A percentile compares a stretch with the other conserved stretches of the same genome.
Conservation (phyloP, 148 eudicot species). For the Persicaria tinctoria region DNA sequence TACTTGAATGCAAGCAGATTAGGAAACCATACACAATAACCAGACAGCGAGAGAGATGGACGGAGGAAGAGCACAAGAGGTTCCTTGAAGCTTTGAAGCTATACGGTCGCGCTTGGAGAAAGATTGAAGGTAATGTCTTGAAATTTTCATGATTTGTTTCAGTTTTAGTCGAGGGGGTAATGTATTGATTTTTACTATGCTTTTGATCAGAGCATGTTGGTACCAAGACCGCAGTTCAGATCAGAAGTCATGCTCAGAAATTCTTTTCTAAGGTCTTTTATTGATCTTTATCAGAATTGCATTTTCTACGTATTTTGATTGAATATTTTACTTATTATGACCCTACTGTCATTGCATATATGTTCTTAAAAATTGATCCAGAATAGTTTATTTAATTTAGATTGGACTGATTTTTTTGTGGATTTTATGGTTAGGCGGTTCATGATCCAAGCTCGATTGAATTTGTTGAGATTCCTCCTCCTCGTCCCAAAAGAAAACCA, state of each 20-base stretch:
- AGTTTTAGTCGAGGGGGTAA: neutral
- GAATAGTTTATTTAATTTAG: neutral
- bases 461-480: conserved; percentile 82
- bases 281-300: neutral
- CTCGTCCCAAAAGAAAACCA: conserved; percentile 90
- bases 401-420: conserved; percentile 10
- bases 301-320: neutral
- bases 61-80: conserved; percentile 86
- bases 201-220: conserved; percentile 74
- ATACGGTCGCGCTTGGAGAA: conserved; percentile 82
- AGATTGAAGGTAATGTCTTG: conserved; percentile 58
- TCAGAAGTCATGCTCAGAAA: conserved; percentile 92
- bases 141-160: neutral
- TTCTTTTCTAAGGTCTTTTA: conserved; percentile 64
- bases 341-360: conserved; percentile 18
- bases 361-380: conserved; percentile 10
- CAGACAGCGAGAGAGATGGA: conserved; percentile 93
- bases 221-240: conserved; percentile 88
- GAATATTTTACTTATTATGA: conserved; percentile 12
- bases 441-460: conserved; percentile 45
- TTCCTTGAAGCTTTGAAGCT: conserved; percentile 83
- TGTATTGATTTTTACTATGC: neutral
- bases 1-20: conserved; percentile 13
- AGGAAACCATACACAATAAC: conserved; percentile 88
- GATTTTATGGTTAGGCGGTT: conserved; percentile 43